Conservation (phyloP, 2,329 filamentous ascomycete species). For the Aspergillus felis region DNA sequence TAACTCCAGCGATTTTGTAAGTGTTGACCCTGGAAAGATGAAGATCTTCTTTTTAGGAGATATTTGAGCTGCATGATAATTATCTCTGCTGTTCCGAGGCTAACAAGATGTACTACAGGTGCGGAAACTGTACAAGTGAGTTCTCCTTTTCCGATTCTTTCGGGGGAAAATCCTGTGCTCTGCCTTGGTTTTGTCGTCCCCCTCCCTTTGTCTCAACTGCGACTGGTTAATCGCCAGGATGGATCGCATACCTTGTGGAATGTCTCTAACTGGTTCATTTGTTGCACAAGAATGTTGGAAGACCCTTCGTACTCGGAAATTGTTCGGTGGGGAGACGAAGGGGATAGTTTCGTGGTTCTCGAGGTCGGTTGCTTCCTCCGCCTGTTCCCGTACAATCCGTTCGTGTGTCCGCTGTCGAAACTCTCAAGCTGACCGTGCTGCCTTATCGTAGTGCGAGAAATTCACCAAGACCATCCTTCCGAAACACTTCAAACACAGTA, state of each 20-base stretch:
- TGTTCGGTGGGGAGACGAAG: constrained; percentile 91
- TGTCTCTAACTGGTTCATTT: constrained; percentile 6
- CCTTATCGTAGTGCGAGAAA: constrained; percentile 75
- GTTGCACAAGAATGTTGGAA: constrained; percentile 75
- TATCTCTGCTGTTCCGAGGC: constrained; percentile 22
- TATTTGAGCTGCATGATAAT: constrained; percentile 11
- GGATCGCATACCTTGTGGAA: neutral
- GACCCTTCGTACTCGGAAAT: constrained; percentile 89
- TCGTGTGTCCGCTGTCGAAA: constrained; percentile 5
- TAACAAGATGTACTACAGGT: constrained; percentile 57
- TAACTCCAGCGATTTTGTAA: constrained; percentile 94
- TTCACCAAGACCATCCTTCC: constrained; percentile 96
- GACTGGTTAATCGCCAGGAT: constrained; percentile 3
- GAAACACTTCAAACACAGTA: constrained; percentile 99
- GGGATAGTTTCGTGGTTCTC: constrained; percentile 93
- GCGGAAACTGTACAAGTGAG: constrained; percentile 96
- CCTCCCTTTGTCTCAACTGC: constrained; percentile 10
- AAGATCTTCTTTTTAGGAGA: constrained; percentile 9
- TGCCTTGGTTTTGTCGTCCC: constrained; percentile 2
- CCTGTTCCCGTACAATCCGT: neutral
- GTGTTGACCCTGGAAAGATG: constrained; percentile 38
- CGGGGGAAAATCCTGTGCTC: constrained; percentile 6
- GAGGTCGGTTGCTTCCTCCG: constrained; percentile 60
- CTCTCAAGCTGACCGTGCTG: constrained; percentile 13
- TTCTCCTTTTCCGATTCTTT: constrained; percentile 18